Conservation (phyloP, 129 eudicot species). For the Erigeron canadensis region DNA sequence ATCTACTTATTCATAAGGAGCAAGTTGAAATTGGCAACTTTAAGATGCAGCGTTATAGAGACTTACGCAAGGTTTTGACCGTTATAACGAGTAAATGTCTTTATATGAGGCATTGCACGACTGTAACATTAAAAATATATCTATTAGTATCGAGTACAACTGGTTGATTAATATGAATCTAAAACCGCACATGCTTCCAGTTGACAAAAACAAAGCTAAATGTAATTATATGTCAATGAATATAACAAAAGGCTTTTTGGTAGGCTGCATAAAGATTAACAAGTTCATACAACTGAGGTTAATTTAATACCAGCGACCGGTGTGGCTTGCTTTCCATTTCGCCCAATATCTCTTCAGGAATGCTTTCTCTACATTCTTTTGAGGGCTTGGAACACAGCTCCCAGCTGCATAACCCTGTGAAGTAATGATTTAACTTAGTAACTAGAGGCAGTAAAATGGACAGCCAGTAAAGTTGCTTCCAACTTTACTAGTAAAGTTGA, state of each 20-base stretch:
- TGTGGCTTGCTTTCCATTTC: conserved; percentile 90
- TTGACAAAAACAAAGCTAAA: background rate
- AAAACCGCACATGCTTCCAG: background rate
- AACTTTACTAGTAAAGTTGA: too few species aligned
- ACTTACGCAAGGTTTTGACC: conserved; percentile 96
- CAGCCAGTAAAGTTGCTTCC: too few species aligned
- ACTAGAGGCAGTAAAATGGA: too few species aligned
- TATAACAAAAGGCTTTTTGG: conserved; percentile 2
- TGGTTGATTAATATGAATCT: background rate
- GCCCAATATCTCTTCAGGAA: conserved; percentile 94
- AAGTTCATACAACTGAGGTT: conserved; percentile 1
- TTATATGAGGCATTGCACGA: conserved; percentile 97
- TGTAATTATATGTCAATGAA: conserved; percentile 10
- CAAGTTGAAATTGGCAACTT: background rate
- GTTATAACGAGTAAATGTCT: conserved; percentile 86
- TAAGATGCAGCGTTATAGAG: background rate
- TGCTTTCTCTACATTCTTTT: conserved; percentile 85
- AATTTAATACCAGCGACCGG: conserved; percentile 79
- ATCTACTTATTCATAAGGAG: background rate
- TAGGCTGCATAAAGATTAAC: conserved; percentile 11
- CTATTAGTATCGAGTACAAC: conserved; percentile 23
- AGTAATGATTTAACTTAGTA: background rate
- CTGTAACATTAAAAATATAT: conserved; percentile 43
- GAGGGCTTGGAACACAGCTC: conserved; percentile 88
- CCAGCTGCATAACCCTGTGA: conserved; percentile 98